Base-by-base conservation (phyloP, 1,284 basidiomycete genomes). In the Xerocomus amazonicus region DNA sequence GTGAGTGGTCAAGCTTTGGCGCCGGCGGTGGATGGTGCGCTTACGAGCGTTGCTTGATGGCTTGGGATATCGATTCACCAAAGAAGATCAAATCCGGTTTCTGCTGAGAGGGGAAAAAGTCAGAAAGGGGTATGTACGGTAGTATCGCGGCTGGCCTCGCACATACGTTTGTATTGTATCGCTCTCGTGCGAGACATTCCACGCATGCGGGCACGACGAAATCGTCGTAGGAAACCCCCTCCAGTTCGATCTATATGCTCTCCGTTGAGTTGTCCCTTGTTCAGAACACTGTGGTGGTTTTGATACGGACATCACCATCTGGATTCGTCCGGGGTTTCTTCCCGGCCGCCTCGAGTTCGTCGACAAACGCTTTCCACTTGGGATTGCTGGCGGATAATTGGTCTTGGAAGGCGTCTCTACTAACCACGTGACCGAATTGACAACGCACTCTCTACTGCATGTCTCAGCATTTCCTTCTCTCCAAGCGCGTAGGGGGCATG, bases 61-160 rank as follows among this genome's bases (percentile, higher is more conserved):
- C 53, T 17, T 73, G 63, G 5, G 81, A 73, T 53, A 94, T 87
- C 1, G 89, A 88, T 70, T 94, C 92, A 29, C 92, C 91, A 59
- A 96, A 96, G 67, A 94, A 95, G 16, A 92, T 81, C 16, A 95
- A 80, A 46, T 88, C 84, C 0, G 91, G 89, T 71, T 94, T 94
- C 55, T 87, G 79, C 86, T 65, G 86, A 53, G 14, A 27, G 42
- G 26, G 19, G 19, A 23, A 23, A 23, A 4, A 23, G 35, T 52
- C n/a, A 48, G 31, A 16, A 32, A 27, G 16, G 16, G 8, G 33
- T 28, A 1, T 23, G 19, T 9, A 27, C 14, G 17, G n/a, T 13
- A 13, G n/a, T 28, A 47, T 33, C 13, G 29, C 4, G 37, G n/a
- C 19, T 38, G 36, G 16, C 50, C 59, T 23, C 19, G 19, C 19